These are phyloP conservation scores for Colletotrichum caudatum DNA, from an alignment of 2,329 filamentous ascomycete genomes.

Conservation along the genomic window DNA sequence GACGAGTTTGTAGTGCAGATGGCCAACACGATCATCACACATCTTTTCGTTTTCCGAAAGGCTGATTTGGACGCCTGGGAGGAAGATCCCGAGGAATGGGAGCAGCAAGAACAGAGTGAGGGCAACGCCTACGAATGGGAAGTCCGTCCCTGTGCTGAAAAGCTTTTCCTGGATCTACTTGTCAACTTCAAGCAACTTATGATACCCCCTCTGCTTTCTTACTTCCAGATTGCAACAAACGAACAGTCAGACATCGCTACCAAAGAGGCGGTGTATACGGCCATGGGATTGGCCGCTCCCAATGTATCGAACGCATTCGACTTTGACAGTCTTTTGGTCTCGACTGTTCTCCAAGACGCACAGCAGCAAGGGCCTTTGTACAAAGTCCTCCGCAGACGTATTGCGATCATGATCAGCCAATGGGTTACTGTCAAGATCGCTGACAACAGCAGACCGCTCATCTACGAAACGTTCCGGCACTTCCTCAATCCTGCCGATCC, in stretches of 20 bases:
- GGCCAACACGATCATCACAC: constrained; percentile 85
- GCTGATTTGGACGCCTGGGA: constrained; percentile 93
- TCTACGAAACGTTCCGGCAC: constrained; percentile 92
- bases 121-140: constrained; percentile 92
- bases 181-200: constrained; percentile 89
- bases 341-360: constrained; percentile 82
- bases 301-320: constrained; percentile 81
- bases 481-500: constrained; percentile 82
- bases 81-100: constrained; percentile 95
- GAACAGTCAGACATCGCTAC: constrained; percentile 76
- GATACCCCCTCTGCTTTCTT: constrained; percentile 80
- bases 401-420: constrained; percentile 88
- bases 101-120: constrained; percentile 86
- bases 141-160: constrained; percentile 91
- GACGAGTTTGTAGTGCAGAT: constrained; percentile 82
- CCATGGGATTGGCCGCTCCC: constrained; percentile 86
- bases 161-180: constrained; percentile 90
- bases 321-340: constrained; percentile 83
- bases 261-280: constrained; percentile 95
- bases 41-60: constrained; percentile 88
- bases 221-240: constrained; percentile 83
- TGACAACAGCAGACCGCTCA: constrained; percentile 74
- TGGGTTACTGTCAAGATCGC: constrained; percentile 87
- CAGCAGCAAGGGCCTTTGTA: constrained; percentile 73
- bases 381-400: constrained; percentile 87